Percentiles rank a stretch among this genome's conserved stretches.
phyloP scores from a whole-genome alignment of 1,139 yeast genomes.

The Candida tetrigidarum region DNA sequence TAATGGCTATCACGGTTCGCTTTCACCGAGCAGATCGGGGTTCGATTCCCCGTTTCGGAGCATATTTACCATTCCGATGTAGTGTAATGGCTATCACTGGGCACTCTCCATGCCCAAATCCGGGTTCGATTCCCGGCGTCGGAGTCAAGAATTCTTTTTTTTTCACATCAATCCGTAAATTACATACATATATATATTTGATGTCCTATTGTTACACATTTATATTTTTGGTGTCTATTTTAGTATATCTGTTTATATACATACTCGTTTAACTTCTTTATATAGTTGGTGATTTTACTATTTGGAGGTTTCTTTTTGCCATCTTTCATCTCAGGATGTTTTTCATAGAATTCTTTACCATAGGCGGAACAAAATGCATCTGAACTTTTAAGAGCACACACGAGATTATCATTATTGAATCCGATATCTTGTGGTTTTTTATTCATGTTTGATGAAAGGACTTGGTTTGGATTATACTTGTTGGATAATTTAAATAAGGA shows the following conservation, averaged over 20 bases:
- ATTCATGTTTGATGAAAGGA: too few relatives aligned
- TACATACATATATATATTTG: too few relatives aligned
- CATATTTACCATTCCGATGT: constrained; percentile 14
- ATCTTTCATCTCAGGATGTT: constrained; percentile 14
- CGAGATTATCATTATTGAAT: constrained; percentile 33
- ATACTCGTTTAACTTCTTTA: neutral
- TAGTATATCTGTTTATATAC: neutral
- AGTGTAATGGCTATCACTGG: constrained; percentile 4
- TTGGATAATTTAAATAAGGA: constrained; percentile 16
- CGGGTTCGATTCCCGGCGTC: constrained; percentile 3
- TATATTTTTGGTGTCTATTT: neutral
- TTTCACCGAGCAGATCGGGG: constrained; percentile 84
- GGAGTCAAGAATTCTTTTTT: constrained; percentile 27
- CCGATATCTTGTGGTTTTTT: constrained; percentile 19
- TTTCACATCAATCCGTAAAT: neutral
- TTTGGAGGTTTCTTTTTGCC: neutral
- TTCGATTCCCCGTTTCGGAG: constrained; percentile 83
- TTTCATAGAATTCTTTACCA: constrained; percentile 18
- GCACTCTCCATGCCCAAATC: constrained; percentile 4
- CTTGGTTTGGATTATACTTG: constrained; percentile 12
- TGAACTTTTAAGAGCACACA: constrained; percentile 36
- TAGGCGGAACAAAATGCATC: constrained; percentile 31
- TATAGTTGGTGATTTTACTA: neutral
- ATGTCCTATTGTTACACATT: neutral
- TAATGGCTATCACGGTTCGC: constrained; percentile 84